Evolutionary conservation across 306 rosid species (phyloP), one percentile per base, ranked within the genome.

Genomic region (Pachyrhizus erosus): DNA sequence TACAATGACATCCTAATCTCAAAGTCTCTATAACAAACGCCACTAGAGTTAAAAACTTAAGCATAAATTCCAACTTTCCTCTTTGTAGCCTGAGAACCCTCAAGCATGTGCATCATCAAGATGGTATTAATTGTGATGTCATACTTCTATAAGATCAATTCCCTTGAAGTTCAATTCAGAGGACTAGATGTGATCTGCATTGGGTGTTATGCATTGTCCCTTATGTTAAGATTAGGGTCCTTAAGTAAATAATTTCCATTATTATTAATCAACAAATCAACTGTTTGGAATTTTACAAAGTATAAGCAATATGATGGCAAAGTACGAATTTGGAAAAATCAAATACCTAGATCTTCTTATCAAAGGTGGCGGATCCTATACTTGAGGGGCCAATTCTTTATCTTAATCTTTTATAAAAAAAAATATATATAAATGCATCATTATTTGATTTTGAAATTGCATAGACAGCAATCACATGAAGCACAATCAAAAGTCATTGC

Each of bases 21-120:
- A 66, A 37, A 75, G 71, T 54, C 52, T 76, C 58, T 26, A 76
- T 42, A 26, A 76, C 57, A 58, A 75, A 76, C 71, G 23, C 80
- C 6, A 39, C 12, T 42, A 78, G 14, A 65, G 27, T 23, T 54
- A 54, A 18, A 6, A 20, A 1, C 61, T 49, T 13, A 29, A 77
- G 65, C 31, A 29, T 33, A 51, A 64, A 46, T 34, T 46, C 34
- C 18, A 77, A 62, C 73, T 27, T 77, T 64, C 48, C 37, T 45
- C 62, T 62, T 62, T 61, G 5, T 11, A 23, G 14, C 73, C 17
- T 1, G 2, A n/a, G 2, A 61, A 27, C 11, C 8, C 31, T 7
- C 13, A n/a, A 26, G 65, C 65, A 29, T 21, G 4, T 27, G 81
- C 74, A 45, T 46, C 18, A 43, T 27, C 73, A 77, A 64, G 37